A percentile compares a stretch with the other conserved stretches of the same genome.
phyloP scores from a whole-genome alignment of 2,329 filamentous ascomycete species.

The Orbilia ellipsospora region DNA sequence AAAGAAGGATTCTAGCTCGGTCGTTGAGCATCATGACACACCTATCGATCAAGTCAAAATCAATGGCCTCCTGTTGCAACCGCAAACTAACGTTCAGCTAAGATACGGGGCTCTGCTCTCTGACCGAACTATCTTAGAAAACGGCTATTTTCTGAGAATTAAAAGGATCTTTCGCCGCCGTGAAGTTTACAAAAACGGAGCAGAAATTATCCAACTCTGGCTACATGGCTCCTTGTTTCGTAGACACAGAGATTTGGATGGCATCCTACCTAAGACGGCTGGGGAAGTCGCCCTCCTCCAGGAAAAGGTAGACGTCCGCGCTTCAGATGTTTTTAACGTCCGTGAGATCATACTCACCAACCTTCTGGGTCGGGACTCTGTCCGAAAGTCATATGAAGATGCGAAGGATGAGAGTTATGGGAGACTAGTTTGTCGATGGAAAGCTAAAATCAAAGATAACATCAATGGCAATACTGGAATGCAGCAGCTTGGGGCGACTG shows the following conservation, averaged over 20 bases:
- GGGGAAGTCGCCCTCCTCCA: conserved; percentile 42
- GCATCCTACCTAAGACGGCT: conserved; percentile 46
- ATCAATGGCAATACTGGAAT: conserved; percentile 57
- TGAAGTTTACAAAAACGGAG: conserved; percentile 35
- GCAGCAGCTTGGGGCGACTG: conserved; percentile 57
- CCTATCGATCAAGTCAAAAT: conserved; percentile 25
- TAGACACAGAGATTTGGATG: conserved; percentile 36
- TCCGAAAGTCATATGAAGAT: conserved; percentile 46
- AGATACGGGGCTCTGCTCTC: conserved; percentile 26
- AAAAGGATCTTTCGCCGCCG: conserved; percentile 37
- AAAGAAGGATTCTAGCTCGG: neutral
- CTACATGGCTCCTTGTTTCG: conserved; percentile 41
- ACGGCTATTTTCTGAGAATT: conserved; percentile 47
- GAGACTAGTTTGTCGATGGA: conserved; percentile 62
- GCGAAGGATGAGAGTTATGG: conserved; percentile 60
- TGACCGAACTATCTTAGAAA: conserved; percentile 15
- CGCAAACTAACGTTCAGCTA: conserved; percentile 30
- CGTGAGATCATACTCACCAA: conserved; percentile 49
- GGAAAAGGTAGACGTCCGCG: conserved; percentile 35
- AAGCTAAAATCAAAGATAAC: conserved; percentile 59
- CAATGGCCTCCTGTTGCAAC: conserved; percentile 37
- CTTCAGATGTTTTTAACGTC: conserved; percentile 34
- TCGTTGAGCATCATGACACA: conserved; percentile 19
- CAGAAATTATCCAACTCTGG: conserved; percentile 31
- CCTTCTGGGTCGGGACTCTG: conserved; percentile 26